Evolutionary conservation across 352 stramenopile species (phyloP), one percentile per base, ranked within the genome.

Genomic region (Phytopythium ostracodes): DNA sequence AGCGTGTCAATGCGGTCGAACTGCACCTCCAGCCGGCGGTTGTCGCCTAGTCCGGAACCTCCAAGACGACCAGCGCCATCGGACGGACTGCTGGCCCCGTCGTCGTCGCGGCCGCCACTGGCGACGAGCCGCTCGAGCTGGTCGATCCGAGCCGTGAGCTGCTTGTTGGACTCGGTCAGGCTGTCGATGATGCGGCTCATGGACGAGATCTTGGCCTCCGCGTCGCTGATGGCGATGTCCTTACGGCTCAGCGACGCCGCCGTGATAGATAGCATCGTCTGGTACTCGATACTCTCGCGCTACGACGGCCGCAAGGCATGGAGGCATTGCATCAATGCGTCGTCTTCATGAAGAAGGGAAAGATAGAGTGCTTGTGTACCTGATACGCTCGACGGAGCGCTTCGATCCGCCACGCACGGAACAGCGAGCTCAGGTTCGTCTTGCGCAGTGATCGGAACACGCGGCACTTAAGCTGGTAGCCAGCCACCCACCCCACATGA

Each of bases 141-240:
- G 54, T 91, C 80, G 14, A 91, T 72, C 22, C 79, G 81, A 36
- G 75, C 60, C 12, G 87, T 71, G 14, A 92, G 63, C 31, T 90
- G 79, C 29, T 74, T 77, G 59, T 94, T 94, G 7, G 81, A 87
- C 56, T 88, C 79, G 2, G 81, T 92, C 33, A 94, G 73, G 47
- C 81, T 86, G 62, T 94, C 84, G 57, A 92, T 88, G 40, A 92
- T 90, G 33, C 79, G 79, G 24, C 79, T 70, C 76, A 94, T 89
- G 44, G 82, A 87, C 29, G 71, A 73, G 17, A 88, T 76, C 56
- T 89, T 91, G 20, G 70, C 75, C 54, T 90, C 77, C 14, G 76
- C 70, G 27, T 89, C 79, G 0, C 72, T 73, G 46, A 94, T 82
- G 56, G 79, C 65, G 18, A 90, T 81, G 55, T 92, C 84, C 62